These are phyloP conservation scores for Boletus huronensis DNA, from an alignment of 768 basidiomycete species.

Conservation along the genomic window DNA sequence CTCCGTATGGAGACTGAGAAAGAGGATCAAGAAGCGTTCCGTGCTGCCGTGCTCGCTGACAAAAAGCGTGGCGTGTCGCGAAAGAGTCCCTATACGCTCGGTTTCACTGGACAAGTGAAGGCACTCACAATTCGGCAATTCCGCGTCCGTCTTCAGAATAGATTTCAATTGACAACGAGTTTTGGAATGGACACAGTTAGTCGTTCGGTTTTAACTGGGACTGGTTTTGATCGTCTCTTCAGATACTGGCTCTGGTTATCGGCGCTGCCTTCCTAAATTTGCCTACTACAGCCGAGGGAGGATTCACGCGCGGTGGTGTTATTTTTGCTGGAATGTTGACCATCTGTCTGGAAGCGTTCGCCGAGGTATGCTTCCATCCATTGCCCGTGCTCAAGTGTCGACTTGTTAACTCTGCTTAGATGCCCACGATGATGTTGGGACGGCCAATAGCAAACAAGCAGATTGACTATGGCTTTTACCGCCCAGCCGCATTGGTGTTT, in stretches of 20 bases:
- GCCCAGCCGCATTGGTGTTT: constrained; percentile 59
- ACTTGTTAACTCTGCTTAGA: constrained; percentile 31
- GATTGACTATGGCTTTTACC: constrained; percentile 62
- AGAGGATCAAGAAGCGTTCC: constrained; percentile 72
- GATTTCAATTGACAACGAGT: constrained; percentile 72
- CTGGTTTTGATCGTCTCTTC: not conserved
- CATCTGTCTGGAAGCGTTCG: constrained; percentile 68
- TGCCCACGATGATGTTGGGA: constrained; percentile 77
- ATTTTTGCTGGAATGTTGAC: constrained; percentile 70
- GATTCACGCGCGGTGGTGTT: constrained; percentile 83
- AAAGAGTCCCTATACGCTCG: constrained; percentile 80
- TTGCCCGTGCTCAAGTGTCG: not conserved
- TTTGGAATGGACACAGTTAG: constrained; percentile 58
- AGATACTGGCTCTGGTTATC: constrained; percentile 48
- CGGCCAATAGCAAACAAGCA: constrained; percentile 73
- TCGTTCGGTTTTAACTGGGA: not conserved
- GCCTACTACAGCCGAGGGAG: constrained; percentile 70
- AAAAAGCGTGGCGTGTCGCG: constrained; percentile 76
- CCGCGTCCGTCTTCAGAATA: constrained; percentile 68
- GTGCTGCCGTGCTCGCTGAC: constrained; percentile 67
- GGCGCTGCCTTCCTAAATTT: constrained; percentile 75
- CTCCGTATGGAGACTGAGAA: constrained; percentile 54
- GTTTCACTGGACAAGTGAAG: constrained; percentile 69
- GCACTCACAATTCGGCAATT: constrained; percentile 73
- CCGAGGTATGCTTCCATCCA: constrained; percentile 46